Base-by-base conservation (phyloP, 805 yeast species). In the Teunomyces funiuensis region DNA sequence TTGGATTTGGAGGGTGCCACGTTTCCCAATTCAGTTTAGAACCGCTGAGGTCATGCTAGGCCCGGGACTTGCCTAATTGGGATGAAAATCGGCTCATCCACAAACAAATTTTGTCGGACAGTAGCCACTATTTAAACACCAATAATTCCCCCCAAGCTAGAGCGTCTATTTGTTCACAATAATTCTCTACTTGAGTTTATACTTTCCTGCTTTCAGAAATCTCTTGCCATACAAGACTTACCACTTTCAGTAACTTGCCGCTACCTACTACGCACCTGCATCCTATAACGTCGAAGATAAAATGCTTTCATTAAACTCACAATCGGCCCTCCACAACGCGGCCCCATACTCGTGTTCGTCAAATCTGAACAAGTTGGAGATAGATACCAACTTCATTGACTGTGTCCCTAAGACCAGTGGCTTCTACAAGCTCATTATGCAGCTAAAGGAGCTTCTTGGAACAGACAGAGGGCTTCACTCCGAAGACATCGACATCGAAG, bases 401-500 rank as follows among this genome's bases (percentile, higher is more conserved):
- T 31, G 34, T 9, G 34, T 31, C 16, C 34, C 34, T 10, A 31
- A 31, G 34, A 31, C 34, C 25, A 44, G 42, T 10, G 44, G 41
- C 28, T 42, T 58, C 37, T 53, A 50, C 27, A 37, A 50, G 39
- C 58, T 69, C 41, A 63, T 69, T 39, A 43, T 40, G 26, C 47
- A 54, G 38, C 55, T 66, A 27, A 53, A 61, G 30, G 49, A 40
- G 14, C 33, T 62, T 9, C 53, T 66, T 38, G 66, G 62, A 14
- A 43, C 52, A 2, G 57, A 60, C 42, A 59, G 61, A 44, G 73
- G 73, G 0, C 52, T 71, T 31, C 41, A 70, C 2, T 56, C 73
- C 2, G 68, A 63, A 5, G 85, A 80, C 37, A 75, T 83, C 28
- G 81, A 83, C 52, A 74, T 77, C 43, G 66, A 60, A 22, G 48